Percentiles rank a stretch among this genome's conserved stretches.
Conservation (phyloP, 352 stramenopile species). For the Salisapilia sapeloensis region DNA sequence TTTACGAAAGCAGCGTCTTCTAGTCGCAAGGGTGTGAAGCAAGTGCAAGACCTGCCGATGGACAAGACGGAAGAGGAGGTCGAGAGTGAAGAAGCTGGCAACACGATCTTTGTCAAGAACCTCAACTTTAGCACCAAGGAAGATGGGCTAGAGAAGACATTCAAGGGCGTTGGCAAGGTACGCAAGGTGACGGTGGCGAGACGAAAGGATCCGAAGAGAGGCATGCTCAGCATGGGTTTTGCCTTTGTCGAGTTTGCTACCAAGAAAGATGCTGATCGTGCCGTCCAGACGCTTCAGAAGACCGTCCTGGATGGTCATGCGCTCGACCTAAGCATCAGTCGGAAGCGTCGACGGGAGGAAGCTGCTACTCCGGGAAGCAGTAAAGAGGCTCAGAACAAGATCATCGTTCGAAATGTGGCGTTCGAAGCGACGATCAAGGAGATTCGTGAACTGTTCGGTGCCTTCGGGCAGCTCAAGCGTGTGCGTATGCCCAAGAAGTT, state of each 20-base stretch:
- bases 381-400: constrained; percentile 89
- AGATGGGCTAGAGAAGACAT: constrained; percentile 57
- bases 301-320: constrained; percentile 91
- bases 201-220: constrained; percentile 62
- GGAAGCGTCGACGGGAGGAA: constrained; percentile 37
- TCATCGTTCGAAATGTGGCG: constrained; percentile 97
- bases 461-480: constrained; percentile 95
- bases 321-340: constrained; percentile 89
- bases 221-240: constrained; percentile 93
- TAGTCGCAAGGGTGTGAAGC: constrained; percentile 4
- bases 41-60: not conserved
- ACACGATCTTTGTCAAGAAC: constrained; percentile 97
- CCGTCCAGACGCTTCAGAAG: constrained; percentile 50
- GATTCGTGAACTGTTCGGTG: constrained; percentile 92
- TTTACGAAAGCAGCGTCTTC: constrained; percentile 27
- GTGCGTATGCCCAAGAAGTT: constrained; percentile 98
- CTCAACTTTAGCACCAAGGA: constrained; percentile 96
- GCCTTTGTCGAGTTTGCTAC: constrained; percentile 97
- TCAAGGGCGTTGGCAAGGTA: constrained; percentile 47
- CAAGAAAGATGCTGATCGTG: constrained; percentile 71
- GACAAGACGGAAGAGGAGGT: constrained; percentile 14
- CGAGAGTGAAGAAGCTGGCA: constrained; percentile 28
- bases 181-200: constrained; percentile 78
- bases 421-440: constrained; percentile 96
- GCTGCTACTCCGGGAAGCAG: constrained; percentile 10